Conservation (phyloP, 2,329 filamentous ascomycete genomes). For the Penicillium capsulatum region DNA sequence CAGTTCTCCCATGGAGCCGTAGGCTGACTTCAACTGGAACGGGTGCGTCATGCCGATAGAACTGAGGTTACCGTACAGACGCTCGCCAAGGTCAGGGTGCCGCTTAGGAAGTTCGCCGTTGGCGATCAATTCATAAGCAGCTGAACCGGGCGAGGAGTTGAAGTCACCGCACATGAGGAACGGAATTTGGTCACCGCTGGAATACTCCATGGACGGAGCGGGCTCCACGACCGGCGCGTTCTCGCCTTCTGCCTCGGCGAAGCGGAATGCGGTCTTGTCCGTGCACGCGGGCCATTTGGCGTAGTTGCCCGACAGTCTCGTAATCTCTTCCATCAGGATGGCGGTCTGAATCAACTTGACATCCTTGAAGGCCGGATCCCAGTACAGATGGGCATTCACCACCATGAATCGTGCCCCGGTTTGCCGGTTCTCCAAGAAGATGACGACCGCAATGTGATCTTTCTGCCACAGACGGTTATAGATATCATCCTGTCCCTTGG, state of each 20-base stretch:
- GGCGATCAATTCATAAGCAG: constrained; percentile 84
- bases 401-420: constrained; percentile 91
- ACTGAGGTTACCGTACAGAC: constrained; percentile 90
- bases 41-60: constrained; percentile 88
- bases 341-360: constrained; percentile 96
- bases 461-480: constrained; percentile 98
- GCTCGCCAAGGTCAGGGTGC: constrained; percentile 73
- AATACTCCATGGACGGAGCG: constrained; percentile 80
- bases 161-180: constrained; percentile 91
- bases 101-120: constrained; percentile 72
- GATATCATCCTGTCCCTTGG: constrained; percentile 95
- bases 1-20: constrained; percentile 77
- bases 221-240: constrained; percentile 54
- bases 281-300: constrained; percentile 72
- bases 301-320: constrained; percentile 80
- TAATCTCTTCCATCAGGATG: constrained; percentile 88
- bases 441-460: constrained; percentile 90
- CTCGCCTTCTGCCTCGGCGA: constrained; percentile 48
- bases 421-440: constrained; percentile 85
- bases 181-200: constrained; percentile 80
- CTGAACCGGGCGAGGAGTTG: constrained; percentile 83
- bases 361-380: constrained; percentile 85
- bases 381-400: constrained; percentile 90
- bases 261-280: constrained; percentile 62
- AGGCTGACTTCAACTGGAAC: constrained; percentile 88